Base-by-base conservation (phyloP, 768 basidiomycete species). In the Dioszegia crocea region DNA sequence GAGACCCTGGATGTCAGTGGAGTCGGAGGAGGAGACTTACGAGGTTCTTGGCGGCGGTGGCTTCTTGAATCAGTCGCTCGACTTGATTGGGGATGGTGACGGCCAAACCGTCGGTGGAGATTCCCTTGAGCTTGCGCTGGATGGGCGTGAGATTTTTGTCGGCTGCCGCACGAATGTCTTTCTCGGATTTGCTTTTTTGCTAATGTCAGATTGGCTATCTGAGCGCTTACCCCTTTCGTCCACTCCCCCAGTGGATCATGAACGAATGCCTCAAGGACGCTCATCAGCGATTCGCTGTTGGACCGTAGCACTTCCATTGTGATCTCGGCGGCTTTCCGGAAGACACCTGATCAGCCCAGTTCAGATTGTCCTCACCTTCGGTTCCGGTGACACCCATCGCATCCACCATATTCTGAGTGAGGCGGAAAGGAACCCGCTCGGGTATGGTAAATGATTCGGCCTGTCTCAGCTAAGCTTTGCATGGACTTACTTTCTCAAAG, bases 231-330 rank as follows among this genome's bases (percentile, higher is more conserved):
- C 12, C 57, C 48, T 85, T 90, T 86, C 61, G 90, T 88, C 90
- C 92, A 98, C 76, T 98, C 94, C 30, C 93, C 87, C 2, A 99
- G 82, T 1, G 96, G 96, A 75, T 99, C 96, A 67, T 98, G 94
- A 29, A 93, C 85, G 75, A 98, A 98, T 1, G 96, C 90, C 71
- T 97, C 94, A 38, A 99, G 83, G 0, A 98, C 90, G 73, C 86
- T 93, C 87, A 92, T 91, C 56, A 99, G 80, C 40, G 86, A 87
- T 73, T 98, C 92, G 76, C 86, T 88, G 81, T 98, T 92, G 63
- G 87, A 84, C 29, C 91, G 85, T 24, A 99, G 81, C 36, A 96
- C 78, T 59, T 87, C 83, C 80, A 99, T 81, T 2, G 91, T 89
- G 59, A 94, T 84, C 79, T 98, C 92, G 69, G 89, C 91, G 0